Conservation (phyloP, 257 asterid genomes). For the Solanum ossicruentum region DNA sequence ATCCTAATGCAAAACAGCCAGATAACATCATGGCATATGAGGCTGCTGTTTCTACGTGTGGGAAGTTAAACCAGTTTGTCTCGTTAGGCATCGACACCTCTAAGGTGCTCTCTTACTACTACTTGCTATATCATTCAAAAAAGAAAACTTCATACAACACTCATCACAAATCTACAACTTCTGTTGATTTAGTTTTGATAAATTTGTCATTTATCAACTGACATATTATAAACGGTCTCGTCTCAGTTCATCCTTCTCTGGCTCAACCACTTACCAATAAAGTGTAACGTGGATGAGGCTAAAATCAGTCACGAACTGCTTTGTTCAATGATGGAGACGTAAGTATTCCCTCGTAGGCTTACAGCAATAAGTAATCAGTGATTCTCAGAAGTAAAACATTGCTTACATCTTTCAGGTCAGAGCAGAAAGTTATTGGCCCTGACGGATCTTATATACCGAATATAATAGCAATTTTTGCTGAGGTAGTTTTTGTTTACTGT, state of each 20-base stretch:
- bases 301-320: not conserved
- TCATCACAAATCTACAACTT: not conserved
- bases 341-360: not conserved
- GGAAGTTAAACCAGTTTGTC: not conserved
- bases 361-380: not conserved
- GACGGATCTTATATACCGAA: not conserved
- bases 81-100: not conserved
- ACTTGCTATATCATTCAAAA: not conserved
- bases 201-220: not conserved
- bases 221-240: not conserved
- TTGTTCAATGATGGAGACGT: constrained; percentile 1
- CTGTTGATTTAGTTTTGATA: not conserved
- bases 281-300: not conserved
- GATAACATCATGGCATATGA: not conserved
- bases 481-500: not conserved
- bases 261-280: not conserved
- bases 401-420: not conserved
- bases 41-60: not conserved
- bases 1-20: not conserved
- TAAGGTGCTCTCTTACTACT: not conserved
- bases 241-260: not conserved
- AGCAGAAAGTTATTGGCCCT: not conserved
- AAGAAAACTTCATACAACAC: not conserved
- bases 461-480: not conserved
- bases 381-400: not conserved